Conservation (phyloP, 768 basidiomycete genomes). For the Auricularia cornea region DNA sequence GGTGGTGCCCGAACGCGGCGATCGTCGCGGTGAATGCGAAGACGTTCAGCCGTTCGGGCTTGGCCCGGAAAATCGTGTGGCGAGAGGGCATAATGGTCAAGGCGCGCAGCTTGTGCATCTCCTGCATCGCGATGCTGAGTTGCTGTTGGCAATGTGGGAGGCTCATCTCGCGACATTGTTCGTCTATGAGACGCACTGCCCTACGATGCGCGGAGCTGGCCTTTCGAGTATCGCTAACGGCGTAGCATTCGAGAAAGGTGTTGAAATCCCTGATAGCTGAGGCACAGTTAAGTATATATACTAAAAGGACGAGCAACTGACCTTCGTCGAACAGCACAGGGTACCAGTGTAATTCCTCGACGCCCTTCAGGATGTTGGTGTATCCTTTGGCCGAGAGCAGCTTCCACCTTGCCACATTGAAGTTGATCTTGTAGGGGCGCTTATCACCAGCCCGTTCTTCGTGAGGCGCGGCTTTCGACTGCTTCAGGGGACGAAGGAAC, state of each 20-base stretch:
- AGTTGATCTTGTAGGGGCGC: background rate
- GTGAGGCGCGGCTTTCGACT: too few species aligned
- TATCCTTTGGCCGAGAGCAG: background rate
- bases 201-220: too few species aligned
- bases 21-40: background rate
- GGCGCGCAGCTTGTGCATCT: background rate
- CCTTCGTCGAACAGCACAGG: background rate
- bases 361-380: background rate
- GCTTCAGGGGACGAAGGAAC: too few species aligned
- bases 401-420: background rate
- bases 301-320: too few species aligned
- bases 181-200: too few species aligned
- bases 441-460: too few species aligned
- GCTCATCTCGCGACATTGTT: too few species aligned
- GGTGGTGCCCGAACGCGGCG: background rate
- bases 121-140: background rate
- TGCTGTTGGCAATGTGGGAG: too few species aligned
- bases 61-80: background rate
- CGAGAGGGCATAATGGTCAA: background rate
- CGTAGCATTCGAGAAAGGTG: too few species aligned
- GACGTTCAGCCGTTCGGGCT: background rate
- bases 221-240: too few species aligned
- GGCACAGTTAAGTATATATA: too few species aligned
- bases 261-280: too few species aligned
- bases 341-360: background rate